These are phyloP conservation scores for Lentinula lateritia DNA, from an alignment of 768 basidiomycete species.

Conservation along the genomic window DNA sequence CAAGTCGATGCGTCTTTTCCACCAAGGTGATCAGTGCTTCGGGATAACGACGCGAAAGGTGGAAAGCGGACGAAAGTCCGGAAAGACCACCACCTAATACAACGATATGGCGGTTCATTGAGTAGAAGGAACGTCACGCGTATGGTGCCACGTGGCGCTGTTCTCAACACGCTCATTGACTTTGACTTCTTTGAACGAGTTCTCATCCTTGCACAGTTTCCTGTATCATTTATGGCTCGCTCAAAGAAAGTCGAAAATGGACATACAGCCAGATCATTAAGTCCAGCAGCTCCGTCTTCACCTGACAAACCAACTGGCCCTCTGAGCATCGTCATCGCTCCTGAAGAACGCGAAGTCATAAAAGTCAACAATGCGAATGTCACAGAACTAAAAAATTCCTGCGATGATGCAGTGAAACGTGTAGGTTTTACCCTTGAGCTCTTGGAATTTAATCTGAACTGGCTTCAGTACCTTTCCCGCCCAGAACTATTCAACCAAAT, in stretches of 20 bases:
- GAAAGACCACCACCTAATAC: constrained; percentile 79
- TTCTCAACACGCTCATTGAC: too few species aligned
- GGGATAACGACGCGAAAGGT: constrained; percentile 66
- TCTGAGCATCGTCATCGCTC: constrained; percentile 38
- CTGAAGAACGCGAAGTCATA: constrained; percentile 45
- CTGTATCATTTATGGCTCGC: constrained; percentile 8
- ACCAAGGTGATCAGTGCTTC: constrained; percentile 55
- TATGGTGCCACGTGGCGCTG: background rate
- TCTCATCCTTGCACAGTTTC: background rate
- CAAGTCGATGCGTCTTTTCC: constrained; percentile 58
- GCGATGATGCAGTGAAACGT: constrained; percentile 87
- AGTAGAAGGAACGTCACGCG: background rate
- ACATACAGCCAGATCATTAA: constrained; percentile 1
- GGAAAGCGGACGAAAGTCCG: constrained; percentile 77
- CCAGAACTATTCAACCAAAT: constrained; percentile 84
- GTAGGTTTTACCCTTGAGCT: constrained; percentile 35
- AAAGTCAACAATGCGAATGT: constrained; percentile 57
- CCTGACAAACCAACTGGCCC: constrained; percentile 50
- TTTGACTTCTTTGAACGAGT: background rate
- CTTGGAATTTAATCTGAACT: background rate
- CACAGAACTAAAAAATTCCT: constrained; percentile 62
- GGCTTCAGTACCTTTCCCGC: constrained; percentile 66
- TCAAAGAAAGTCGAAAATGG: constrained; percentile 11
- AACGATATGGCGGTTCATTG: constrained; percentile 36
- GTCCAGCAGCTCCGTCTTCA: constrained; percentile 14